phyloP scores from a whole-genome alignment of 2,329 filamentous ascomycete genomes.

The Coniochaeta prunicola region DNA sequence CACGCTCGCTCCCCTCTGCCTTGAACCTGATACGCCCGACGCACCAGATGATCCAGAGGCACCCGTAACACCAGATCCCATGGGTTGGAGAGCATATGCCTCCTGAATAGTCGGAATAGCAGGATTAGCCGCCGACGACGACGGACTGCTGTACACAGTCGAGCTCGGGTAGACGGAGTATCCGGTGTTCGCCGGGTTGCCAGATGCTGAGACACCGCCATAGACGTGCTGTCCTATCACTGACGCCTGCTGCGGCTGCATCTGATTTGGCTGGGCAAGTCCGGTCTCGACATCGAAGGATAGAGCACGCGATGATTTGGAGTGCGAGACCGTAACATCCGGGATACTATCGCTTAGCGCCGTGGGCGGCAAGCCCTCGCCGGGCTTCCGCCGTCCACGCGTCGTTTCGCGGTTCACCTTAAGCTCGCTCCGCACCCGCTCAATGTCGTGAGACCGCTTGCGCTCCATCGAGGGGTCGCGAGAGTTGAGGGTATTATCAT shows the following conservation, averaged over 20 bases:
- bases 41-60: background rate
- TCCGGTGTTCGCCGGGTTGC: background rate
- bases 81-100: background rate
- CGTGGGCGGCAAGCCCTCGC: slow-evolving; percentile 33
- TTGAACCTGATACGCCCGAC: background rate
- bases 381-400: slow-evolving; percentile 40
- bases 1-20: background rate
- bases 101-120: background rate
- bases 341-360: slow-evolving; percentile 13
- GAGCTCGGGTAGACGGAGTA: slow-evolving; percentile 1
- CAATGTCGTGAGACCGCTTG: slow-evolving; percentile 28
- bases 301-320: background rate
- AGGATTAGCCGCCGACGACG: background rate
- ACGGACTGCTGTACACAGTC: background rate
- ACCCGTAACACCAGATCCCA: background rate
- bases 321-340: background rate
- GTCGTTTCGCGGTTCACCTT: slow-evolving; percentile 33
- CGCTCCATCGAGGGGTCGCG: slow-evolving; percentile 24
- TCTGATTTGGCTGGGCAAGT: background rate
- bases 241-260: background rate
- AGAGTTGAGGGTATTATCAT: slow-evolving; percentile 26
- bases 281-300: slow-evolving; percentile 2
- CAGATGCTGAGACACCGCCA: background rate
- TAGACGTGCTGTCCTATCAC: background rate
- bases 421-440: slow-evolving; percentile 27